Base-by-base conservation (phyloP, 2,329 filamentous ascomycete species). In the Fusarium caatingaense region DNA sequence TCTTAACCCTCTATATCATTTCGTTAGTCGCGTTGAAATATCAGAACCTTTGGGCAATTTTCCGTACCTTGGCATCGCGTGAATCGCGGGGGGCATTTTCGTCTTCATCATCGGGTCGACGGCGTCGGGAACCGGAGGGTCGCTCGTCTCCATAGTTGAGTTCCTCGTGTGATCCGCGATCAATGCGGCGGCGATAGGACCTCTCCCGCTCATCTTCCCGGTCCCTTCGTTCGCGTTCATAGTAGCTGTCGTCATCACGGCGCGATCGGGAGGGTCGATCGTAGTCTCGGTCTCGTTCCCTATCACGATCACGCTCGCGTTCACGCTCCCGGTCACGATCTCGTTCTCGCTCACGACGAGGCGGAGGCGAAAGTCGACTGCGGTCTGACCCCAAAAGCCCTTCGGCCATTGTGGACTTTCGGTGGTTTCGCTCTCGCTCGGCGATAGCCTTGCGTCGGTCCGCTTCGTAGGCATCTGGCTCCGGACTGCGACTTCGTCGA, bases 381-480 rank as follows among this genome's bases (percentile, higher is more conserved):
- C 85, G 85, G 67, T 88, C 87, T 45, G 75, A 78, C 55, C 86
- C 85, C 56, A 90, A 78, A 21, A 89, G 80, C 71, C 84, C 88
- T 74, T 90, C 88, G 70, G 91, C 92, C 82, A 89, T 89, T 77
- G 87, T 89, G 46, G 89, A 85, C 82, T 96, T 97, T 79, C 93
- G 91, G 81, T 97, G 97, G 74, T 97, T 94, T 71, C 94, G 92
- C 82, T 98, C 97, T 49, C 97, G 91, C 78, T 97, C 94, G 61
- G 94, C 94, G 77, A 96, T 94, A 45, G 95, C 95, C 80, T 95
- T 96, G 76, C 94, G 92, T 71, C 96, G 90, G 78, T 99, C 96
- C 64, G 94, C 96, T 81, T 98, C 96, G 80, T 99, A 99, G 21
- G 93, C 89, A 82, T 99, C 94, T 62, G 89, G 88, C 80, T 98